phyloP scores from a whole-genome alignment of 257 asterid species.

The Euphrasia confusa region DNA sequence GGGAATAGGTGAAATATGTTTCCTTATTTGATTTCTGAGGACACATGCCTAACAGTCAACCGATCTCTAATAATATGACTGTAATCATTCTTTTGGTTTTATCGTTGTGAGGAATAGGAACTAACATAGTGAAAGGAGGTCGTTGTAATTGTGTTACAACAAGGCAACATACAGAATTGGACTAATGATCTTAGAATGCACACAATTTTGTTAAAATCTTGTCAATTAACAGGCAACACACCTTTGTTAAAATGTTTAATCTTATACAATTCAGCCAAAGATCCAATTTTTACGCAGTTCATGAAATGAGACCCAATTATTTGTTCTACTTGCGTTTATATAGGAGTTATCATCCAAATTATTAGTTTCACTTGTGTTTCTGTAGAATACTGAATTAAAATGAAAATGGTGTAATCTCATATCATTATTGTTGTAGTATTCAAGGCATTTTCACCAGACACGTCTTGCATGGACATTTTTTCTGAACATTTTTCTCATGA shows the following conservation, averaged over 20 bases:
- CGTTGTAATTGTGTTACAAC: neutral
- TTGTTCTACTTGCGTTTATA: neutral
- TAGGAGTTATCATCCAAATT: neutral
- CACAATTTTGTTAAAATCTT: neutral
- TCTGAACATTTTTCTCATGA: constrained; percentile 2
- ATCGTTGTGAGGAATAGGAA: neutral
- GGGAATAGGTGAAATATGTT: constrained; percentile 54
- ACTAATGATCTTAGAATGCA: neutral
- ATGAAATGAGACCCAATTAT: neutral
- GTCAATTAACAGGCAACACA: neutral
- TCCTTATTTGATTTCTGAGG: constrained; percentile 8
- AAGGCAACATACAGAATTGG: neutral
- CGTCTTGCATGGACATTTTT: constrained; percentile 1
- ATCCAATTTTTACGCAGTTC: constrained; percentile 14
- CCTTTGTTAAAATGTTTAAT: neutral
- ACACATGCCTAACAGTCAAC: neutral
- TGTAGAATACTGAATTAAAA: constrained; percentile 2
- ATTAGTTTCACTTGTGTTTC: neutral
- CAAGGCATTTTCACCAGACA: constrained; percentile 4
- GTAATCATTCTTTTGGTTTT: neutral
- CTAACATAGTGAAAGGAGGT: neutral
- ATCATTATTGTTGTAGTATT: neutral
- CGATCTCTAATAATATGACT: neutral
- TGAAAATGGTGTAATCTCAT: constrained; percentile 1
- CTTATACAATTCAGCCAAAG: neutral